phyloP scores from a whole-genome alignment of 768 basidiomycete genomes.

The Kondoa subrosea region DNA sequence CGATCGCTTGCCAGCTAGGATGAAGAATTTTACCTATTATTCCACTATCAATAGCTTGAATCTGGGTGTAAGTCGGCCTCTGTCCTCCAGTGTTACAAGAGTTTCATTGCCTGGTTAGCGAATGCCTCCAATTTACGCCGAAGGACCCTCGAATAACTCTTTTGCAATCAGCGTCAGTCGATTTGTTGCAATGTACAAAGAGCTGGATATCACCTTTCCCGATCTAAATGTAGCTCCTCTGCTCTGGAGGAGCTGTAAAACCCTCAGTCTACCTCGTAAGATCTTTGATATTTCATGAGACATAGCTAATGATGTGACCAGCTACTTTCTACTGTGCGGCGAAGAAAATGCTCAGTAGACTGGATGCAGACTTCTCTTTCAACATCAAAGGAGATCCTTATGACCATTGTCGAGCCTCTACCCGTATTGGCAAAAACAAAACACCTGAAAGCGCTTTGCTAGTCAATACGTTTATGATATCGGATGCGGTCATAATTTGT shows the following conservation, averaged over 20 bases:
- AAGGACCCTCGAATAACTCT: neutral
- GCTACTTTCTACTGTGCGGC: slow-evolving; percentile 13
- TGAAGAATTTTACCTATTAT: slow-evolving; percentile 10
- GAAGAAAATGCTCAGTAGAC: slow-evolving; percentile 5
- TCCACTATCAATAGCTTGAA: neutral
- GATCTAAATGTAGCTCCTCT: slow-evolving; percentile 16
- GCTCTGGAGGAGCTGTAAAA: slow-evolving; percentile 7
- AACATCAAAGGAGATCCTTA: neutral
- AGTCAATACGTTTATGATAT: neutral
- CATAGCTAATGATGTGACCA: neutral
- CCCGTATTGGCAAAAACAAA: neutral
- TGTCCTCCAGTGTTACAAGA: neutral
- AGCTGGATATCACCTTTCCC: slow-evolving; percentile 11
- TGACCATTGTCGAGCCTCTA: neutral
- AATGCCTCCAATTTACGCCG: neutral
- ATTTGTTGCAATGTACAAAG: slow-evolving; percentile 8
- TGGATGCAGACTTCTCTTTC: neutral
- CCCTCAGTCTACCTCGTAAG: slow-evolving; percentile 12
- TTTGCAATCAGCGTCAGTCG: slow-evolving; percentile 7
- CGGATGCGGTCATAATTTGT: slow-evolving; percentile 9
- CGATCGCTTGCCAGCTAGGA: slow-evolving; percentile 6
- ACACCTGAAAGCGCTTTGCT: neutral
- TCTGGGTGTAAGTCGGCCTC: neutral
- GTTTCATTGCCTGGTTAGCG: neutral
- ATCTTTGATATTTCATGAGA: neutral